A percentile compares a stretch with the other conserved stretches of the same genome.
These are phyloP conservation scores for Globomyces pollinis-pini DNA, from an alignment of 192 early-diverging fungal species.

Conservation along the genomic window DNA sequence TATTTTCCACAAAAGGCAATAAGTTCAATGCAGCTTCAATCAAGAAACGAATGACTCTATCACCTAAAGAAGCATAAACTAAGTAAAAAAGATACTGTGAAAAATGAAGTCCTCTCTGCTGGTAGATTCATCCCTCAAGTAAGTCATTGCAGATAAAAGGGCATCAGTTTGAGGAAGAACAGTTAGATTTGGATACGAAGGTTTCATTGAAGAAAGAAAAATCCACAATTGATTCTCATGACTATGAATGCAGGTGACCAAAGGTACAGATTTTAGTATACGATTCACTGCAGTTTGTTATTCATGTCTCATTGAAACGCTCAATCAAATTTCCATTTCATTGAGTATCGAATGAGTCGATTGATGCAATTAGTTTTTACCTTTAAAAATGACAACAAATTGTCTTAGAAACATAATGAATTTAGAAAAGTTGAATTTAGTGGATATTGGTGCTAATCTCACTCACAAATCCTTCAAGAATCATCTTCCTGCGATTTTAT, in stretches of 20 bases:
- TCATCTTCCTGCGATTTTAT: background rate
- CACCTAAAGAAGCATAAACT: no score
- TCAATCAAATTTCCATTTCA: background rate
- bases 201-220: background rate
- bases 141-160: conserved; percentile 42
- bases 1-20: conserved; percentile 73
- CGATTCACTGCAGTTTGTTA: conserved; percentile 6
- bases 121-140: conserved; percentile 74
- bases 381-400: background rate
- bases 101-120: conserved; percentile 89
- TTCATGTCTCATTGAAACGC: background rate
- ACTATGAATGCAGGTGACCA: background rate
- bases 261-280: background rate
- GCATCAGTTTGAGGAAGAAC: conserved; percentile 22
- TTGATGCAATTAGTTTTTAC: conserved; percentile 27
- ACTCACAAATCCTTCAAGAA: background rate
- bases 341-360: background rate
- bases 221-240: background rate
- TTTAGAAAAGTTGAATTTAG: no score
- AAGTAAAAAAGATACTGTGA: no score
- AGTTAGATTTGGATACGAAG: conserved; percentile 12
- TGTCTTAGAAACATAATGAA: no score
- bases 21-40: conserved; percentile 94
- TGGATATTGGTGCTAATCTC: conserved; percentile 1
- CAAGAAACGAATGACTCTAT: conserved; percentile 58